phyloP scores from a whole-genome alignment of 2,329 filamentous ascomycete species.

The Diaporthe humulicola region DNA sequence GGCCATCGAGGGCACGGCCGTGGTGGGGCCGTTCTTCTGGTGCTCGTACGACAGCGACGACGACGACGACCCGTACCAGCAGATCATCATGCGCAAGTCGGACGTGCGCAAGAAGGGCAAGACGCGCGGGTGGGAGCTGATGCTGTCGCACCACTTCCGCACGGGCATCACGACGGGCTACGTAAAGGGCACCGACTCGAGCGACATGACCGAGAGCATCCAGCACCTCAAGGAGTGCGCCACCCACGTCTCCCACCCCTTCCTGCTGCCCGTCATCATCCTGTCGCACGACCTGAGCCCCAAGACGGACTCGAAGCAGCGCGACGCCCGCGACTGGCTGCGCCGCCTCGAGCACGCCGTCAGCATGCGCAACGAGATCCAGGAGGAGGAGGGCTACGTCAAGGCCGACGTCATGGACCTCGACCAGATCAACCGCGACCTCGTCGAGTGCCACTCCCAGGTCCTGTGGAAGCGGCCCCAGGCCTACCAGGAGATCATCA shows the following conservation, averaged over 20 bases:
- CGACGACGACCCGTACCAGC: constrained; percentile 65
- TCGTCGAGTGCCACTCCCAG: constrained; percentile 74
- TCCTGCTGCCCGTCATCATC: constrained; percentile 71
- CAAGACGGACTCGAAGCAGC: constrained; percentile 71
- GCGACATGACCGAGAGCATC: constrained; percentile 65
- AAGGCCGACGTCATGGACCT: constrained; percentile 66
- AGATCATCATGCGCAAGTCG: constrained; percentile 75
- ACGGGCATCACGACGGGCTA: constrained; percentile 70
- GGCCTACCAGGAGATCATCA: constrained; percentile 68
- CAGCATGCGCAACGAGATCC: constrained; percentile 71
- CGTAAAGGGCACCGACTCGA: constrained; percentile 71
- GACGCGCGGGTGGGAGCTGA: constrained; percentile 75
- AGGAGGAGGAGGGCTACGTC: constrained; percentile 67
- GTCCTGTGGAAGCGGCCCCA: constrained; percentile 74
- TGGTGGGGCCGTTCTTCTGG: constrained; percentile 76
- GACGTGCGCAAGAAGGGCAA: constrained; percentile 74
- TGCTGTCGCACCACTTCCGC: constrained; percentile 69
- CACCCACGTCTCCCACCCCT: constrained; percentile 66
- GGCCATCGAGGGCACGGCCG: constrained; percentile 69
- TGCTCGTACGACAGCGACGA: constrained; percentile 68
- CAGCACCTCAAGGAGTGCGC: constrained; percentile 64
- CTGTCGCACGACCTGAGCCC: constrained; percentile 69
- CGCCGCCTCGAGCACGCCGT: constrained; percentile 72
- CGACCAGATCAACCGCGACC: constrained; percentile 71
- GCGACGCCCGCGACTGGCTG: constrained; percentile 73